Conservation (phyloP, 495 filamentous ascomycete species). For the Xylaria bambusicola region DNA sequence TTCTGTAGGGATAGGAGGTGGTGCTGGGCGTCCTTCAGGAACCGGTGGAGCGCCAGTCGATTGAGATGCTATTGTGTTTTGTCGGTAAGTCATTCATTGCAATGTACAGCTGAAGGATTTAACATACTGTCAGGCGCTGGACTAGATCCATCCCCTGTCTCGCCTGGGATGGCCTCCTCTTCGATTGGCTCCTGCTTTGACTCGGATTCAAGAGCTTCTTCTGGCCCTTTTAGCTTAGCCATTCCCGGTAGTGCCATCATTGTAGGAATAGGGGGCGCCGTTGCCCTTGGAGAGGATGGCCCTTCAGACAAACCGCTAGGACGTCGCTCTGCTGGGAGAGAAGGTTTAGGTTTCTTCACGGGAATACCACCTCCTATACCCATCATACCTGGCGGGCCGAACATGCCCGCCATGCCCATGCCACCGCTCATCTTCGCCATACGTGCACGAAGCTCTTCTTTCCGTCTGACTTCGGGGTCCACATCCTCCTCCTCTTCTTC, state of each 20-base stretch:
- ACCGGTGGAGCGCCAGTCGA: slow-evolving; percentile 52
- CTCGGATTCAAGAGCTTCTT: slow-evolving; percentile 44
- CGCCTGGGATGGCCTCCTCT: slow-evolving; percentile 30
- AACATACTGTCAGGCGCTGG: slow-evolving; percentile 52
- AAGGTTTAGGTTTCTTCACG: slow-evolving; percentile 65
- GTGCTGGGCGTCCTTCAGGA: slow-evolving; percentile 63
- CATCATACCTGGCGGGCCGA: slow-evolving; percentile 76
- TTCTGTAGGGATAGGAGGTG: slow-evolving; percentile 68
- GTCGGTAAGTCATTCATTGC: background rate
- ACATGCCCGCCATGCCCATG: slow-evolving; percentile 96
- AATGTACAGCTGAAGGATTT: slow-evolving; percentile 11
- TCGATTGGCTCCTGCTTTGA: slow-evolving; percentile 36
- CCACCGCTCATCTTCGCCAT: slow-evolving; percentile 99
- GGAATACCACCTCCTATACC: slow-evolving; percentile 55
- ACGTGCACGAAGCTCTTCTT: slow-evolving; percentile 84
- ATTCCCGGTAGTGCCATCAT: slow-evolving; percentile 78
- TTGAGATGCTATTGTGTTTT: slow-evolving; percentile 34
- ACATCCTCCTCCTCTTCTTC: slow-evolving; percentile 89
- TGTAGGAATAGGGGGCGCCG: slow-evolving; percentile 62
- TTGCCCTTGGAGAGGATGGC: slow-evolving; percentile 43
- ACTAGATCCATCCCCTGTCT: slow-evolving; percentile 38
- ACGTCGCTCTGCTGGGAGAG: slow-evolving; percentile 45
- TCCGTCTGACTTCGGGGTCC: slow-evolving; percentile 83
- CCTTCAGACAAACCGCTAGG: slow-evolving; percentile 52
- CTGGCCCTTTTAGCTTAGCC: slow-evolving; percentile 42